Conservation (phyloP, 208 protist species). For the Leishmania tropica region DNA sequence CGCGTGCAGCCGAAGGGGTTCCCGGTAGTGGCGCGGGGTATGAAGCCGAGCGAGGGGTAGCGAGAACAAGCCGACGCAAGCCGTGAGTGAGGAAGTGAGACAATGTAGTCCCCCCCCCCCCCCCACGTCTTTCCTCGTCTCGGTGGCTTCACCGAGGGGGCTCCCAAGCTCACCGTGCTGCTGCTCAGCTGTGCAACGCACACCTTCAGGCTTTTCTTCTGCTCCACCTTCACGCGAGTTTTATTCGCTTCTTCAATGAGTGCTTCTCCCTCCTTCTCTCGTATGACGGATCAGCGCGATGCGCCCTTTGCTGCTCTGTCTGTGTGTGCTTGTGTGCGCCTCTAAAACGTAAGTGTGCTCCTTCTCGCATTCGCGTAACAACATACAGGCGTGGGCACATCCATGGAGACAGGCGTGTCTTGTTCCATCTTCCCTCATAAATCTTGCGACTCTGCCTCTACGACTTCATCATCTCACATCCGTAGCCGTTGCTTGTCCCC, state of each 20-base stretch:
- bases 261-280: background rate
- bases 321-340: background rate
- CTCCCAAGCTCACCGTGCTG: background rate
- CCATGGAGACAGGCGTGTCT: background rate
- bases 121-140: background rate
- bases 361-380: background rate
- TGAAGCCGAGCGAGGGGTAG: constrained; percentile 43
- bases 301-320: background rate
- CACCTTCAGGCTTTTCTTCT: background rate
- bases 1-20: constrained; percentile 91
- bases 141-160: background rate
- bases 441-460: background rate
- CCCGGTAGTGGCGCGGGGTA: constrained; percentile 72
- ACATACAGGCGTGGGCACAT: background rate
- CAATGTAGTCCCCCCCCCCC: background rate
- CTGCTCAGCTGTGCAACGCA: background rate
- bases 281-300: background rate
- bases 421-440: background rate
- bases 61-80: background rate
- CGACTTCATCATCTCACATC: background rate
- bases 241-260: background rate
- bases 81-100: background rate
- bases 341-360: background rate
- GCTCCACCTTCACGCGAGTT: background rate
- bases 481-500: background rate